These are phyloP conservation scores for Oryza nivara DNA, from an alignment of 176 grass and related monocot genomes.

Conservation along the genomic window DNA sequence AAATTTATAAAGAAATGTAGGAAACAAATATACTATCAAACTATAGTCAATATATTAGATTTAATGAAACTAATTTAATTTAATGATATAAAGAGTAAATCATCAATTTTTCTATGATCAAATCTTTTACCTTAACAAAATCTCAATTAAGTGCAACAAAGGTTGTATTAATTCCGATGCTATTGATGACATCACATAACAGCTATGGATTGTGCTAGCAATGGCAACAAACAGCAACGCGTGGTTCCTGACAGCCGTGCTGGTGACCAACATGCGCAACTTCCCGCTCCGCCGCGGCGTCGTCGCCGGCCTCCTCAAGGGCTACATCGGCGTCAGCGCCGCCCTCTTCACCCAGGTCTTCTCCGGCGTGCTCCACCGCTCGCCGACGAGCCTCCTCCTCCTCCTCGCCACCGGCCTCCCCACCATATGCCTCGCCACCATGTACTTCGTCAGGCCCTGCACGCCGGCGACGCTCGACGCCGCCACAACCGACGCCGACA, in stretches of 20 bases:
- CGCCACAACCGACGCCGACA: too few relatives aligned
- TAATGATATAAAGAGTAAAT: background rate
- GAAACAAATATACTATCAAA: too few relatives aligned
- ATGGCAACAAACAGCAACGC: constrained; percentile 63
- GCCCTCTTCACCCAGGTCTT: constrained; percentile 67
- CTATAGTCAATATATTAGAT: too few relatives aligned
- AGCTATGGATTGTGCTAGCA: constrained; percentile 66
- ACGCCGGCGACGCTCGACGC: constrained; percentile 15
- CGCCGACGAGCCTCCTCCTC: constrained; percentile 48
- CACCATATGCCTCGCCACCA: constrained; percentile 50
- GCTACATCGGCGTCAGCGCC: constrained; percentile 62
- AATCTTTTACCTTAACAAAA: background rate
- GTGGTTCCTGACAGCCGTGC: constrained; percentile 70
- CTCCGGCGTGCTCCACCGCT: constrained; percentile 56
- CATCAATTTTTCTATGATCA: background rate
- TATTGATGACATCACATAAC: background rate
- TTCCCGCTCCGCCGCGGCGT: constrained; percentile 68
- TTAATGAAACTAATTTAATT: too few relatives aligned
- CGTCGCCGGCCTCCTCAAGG: constrained; percentile 74
- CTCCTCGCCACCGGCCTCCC: constrained; percentile 65
- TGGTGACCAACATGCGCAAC: constrained; percentile 82
- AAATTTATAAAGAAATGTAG: too few relatives aligned
- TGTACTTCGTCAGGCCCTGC: constrained; percentile 71
- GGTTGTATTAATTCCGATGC: background rate
- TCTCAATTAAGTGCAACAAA: too few relatives aligned